These are phyloP conservation scores for Sphaerulina populicola DNA, from an alignment of 2,329 filamentous ascomycete genomes.

Conservation along the genomic window DNA sequence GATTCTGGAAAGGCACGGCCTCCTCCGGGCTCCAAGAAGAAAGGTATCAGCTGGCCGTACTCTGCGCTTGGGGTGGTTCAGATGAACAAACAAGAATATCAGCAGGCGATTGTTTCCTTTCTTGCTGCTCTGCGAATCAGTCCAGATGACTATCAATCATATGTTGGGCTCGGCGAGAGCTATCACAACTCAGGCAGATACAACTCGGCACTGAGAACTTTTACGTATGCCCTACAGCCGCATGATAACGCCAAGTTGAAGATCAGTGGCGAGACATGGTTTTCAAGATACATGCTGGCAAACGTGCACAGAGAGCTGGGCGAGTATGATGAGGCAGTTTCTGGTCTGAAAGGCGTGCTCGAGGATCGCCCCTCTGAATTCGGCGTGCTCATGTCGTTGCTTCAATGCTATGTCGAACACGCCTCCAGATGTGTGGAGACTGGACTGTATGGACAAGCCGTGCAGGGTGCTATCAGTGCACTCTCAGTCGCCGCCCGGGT, in stretches of 20 bases:
- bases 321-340: constrained; percentile 76
- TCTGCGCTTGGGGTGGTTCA: constrained; percentile 89
- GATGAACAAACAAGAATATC: constrained; percentile 85
- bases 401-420: constrained; percentile 81
- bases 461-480: constrained; percentile 59
- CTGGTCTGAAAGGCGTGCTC: constrained; percentile 67
- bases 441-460: constrained; percentile 77
- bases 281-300: constrained; percentile 90
- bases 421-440: constrained; percentile 68
- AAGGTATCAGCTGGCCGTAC: constrained; percentile 91
- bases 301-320: constrained; percentile 89
- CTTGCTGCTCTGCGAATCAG: constrained; percentile 77
- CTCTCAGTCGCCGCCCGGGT: constrained; percentile 60
- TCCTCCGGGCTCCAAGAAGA: constrained; percentile 84
- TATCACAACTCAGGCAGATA: constrained; percentile 91
- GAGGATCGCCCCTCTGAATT: constrained; percentile 62
- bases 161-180: constrained; percentile 93
- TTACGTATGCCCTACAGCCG: constrained; percentile 71
- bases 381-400: constrained; percentile 75
- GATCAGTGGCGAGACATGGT: constrained; percentile 69
- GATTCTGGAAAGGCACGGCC: constrained; percentile 90
- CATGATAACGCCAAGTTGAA: constrained; percentile 52
- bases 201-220: constrained; percentile 87
- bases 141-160: constrained; percentile 85
- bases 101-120: constrained; percentile 83